These are phyloP conservation scores for Metschnikowia peoriensis DNA, from an alignment of 805 yeast genomes.

Conservation along the genomic window DNA sequence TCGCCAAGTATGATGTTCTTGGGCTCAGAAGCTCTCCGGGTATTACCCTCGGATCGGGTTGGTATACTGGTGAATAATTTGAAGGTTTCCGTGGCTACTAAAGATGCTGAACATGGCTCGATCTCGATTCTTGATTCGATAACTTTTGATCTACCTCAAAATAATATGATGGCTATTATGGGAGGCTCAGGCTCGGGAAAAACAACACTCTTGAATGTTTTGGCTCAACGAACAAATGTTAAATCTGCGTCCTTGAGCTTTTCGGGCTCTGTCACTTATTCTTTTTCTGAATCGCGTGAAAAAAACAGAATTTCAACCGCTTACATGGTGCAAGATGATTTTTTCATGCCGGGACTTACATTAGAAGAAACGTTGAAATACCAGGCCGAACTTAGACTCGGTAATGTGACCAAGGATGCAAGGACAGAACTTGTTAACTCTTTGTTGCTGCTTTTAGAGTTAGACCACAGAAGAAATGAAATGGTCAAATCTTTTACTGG, in stretches of 20 bases:
- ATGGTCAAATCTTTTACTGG: slow-evolving; percentile 50
- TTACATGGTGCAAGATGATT: slow-evolving; percentile 75
- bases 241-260: slow-evolving; percentile 40
- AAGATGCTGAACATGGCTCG: slow-evolving; percentile 13
- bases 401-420: slow-evolving; percentile 44
- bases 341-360: slow-evolving; percentile 67
- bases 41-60: slow-evolving; percentile 14
- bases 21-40: slow-evolving; percentile 13
- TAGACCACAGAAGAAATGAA: slow-evolving; percentile 62
- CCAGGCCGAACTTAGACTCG: slow-evolving; percentile 71
- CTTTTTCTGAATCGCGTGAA: slow-evolving; percentile 9
- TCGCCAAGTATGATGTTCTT: slow-evolving; percentile 1
- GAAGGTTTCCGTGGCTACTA: slow-evolving; percentile 12
- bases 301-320: slow-evolving; percentile 38
- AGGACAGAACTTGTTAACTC: slow-evolving; percentile 54
- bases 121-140: slow-evolving; percentile 39
- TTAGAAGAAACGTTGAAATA: slow-evolving; percentile 66
- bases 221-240: slow-evolving; percentile 51
- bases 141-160: slow-evolving; percentile 57
- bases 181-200: slow-evolving; percentile 91
- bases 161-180: slow-evolving; percentile 71
- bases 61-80: slow-evolving; percentile 12
- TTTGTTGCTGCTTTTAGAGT: slow-evolving; percentile 60
- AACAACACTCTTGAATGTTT: slow-evolving; percentile 69
- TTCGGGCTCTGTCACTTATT: slow-evolving; percentile 42